Evolutionary conservation across 2,329 filamentous ascomycete genomes (phyloP), one percentile per base, ranked within the genome.

Genomic region (Aspergillus costaricaensis): DNA sequence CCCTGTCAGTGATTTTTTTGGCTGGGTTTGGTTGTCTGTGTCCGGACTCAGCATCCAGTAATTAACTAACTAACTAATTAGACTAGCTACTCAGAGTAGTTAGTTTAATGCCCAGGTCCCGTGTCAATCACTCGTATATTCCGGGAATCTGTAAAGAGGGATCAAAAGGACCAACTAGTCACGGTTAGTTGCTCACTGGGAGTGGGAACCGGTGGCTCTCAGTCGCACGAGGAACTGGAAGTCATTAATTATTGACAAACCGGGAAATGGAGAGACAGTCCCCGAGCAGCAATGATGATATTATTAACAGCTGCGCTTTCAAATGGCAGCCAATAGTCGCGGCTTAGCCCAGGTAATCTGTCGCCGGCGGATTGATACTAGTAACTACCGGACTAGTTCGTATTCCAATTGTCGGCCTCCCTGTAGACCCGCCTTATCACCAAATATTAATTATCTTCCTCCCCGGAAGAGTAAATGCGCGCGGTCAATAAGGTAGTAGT

Each of bases 191-290:
- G 27, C 25, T 9, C 23, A 21, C 41, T 58, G 55, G 44, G 44
- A 36, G 36, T 44, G 51, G 43, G 47, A 59, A 53, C 51, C 56
- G 47, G 55, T 55, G 53, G 56, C 56, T 55, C 52, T 55, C 52
- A 55, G 52, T 55, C 15, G 38, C 52, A 55, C 50, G 36, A 55
- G 27, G 38, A 27, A 23, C 8, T 19, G 25, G 38, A 30, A 25
- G 8, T 19, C 39, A 55, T 27, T 2, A 32, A 55, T 27, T 30
- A 41, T 41, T 14, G 39, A 30, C 52, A 41, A 41, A 14, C 50
- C 50, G 25, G 38, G 51, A 41, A 51, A 43, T 54, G 25, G 32
- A 43, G 32, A 27, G 19, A 17, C 14, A 17, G 27, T 39, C 41
- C 21, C 36, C 51, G 51, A 41, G 21, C 15, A 15, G 21, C 9